Evolutionary conservation across 1,139 yeast genomes (phyloP).

Genomic region (Candida tetrigidarum): DNA sequence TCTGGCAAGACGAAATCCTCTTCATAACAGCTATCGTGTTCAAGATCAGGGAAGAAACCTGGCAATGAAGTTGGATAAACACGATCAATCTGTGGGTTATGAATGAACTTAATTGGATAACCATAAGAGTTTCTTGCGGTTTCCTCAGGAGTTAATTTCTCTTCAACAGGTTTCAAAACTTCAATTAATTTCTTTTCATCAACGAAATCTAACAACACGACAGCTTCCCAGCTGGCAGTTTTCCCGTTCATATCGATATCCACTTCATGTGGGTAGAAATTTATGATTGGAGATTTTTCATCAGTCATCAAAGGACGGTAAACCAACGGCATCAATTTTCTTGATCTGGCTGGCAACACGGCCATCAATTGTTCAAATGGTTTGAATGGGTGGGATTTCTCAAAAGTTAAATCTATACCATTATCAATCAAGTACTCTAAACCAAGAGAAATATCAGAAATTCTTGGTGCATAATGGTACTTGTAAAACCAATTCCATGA

Average conservation of each 20-base stretch:
- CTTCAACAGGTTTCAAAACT: constrained; percentile 70
- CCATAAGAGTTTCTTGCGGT: constrained; percentile 76
- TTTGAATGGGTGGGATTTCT: constrained; percentile 75
- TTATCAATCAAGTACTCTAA: constrained; percentile 52
- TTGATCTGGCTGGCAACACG: constrained; percentile 93
- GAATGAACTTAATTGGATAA: constrained; percentile 63
- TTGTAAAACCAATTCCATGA: constrained; percentile 96
- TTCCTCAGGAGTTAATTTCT: constrained; percentile 69
- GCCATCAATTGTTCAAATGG: constrained; percentile 99
- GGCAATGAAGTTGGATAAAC: constrained; percentile 81
- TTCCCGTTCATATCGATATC: constrained; percentile 93
- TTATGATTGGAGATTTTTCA: constrained; percentile 82
- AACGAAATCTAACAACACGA: constrained; percentile 91
- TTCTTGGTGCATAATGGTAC: constrained; percentile 92
- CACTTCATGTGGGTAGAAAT: constrained; percentile 89
- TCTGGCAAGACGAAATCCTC: constrained; percentile 55
- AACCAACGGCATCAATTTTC: constrained; percentile 73
- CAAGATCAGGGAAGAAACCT: constrained; percentile 75
- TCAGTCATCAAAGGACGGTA: constrained; percentile 91
- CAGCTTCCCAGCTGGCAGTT: constrained; percentile 98
- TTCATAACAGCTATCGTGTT: constrained; percentile 78
- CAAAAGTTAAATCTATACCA: constrained; percentile 57
- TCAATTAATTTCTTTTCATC: constrained; percentile 76
- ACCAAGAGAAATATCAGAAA: constrained; percentile 81
- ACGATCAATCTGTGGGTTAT: constrained; percentile 75